Base-by-base conservation (phyloP, 768 basidiomycete species). In the Xanthoconium purpureum region DNA sequence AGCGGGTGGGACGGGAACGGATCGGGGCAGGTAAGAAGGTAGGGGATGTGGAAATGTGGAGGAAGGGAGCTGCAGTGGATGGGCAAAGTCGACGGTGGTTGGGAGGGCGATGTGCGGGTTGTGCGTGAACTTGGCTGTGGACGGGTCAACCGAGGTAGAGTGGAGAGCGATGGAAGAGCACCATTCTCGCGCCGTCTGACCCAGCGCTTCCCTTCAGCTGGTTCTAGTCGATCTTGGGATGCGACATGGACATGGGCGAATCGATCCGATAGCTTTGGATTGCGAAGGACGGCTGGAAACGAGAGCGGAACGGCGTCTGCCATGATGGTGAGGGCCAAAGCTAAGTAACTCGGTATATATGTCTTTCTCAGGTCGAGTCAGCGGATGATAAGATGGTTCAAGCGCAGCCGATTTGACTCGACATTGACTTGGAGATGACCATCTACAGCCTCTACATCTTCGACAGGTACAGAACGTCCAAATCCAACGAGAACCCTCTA, bases 391-490 rank as follows among this genome's bases (percentile, higher is more conserved):
- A 24, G 24, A 24, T 24, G 24, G 24, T 24, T 24, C 24, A 24
- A 24, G 24, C 24, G 24, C 24, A 24, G 4, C 24, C 24, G 24
- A 24, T 24, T 24, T 24, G 24, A 24, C 24, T 24, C 24, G 24
- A 24, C 24, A 4, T 24, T 5, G 33, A 35, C 33, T 35, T 35
- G 33, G 12, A 35, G 33, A 54, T 94, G 91, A 94, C 92, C 24
- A 91, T 97, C 64, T 84, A 86, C 75, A 93, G 93, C 60, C 77
- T 98, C 44, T 98, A 98, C 78, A 88, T 98, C 63, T 98, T 86
- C 70, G 94, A 98, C 73, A 83, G 93, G 90, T 84, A 47, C 49
- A 24, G 15, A 12, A 8, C 29, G 50, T 14, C 39, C 20, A 7
- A 1, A 10, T 28, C 11, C 14, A 6, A 6, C 15, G 12, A 14